Evolutionary conservation across 352 stramenopile species (phyloP), one percentile per base, ranked within the genome.

Genomic region (Phytopythium boreale): DNA sequence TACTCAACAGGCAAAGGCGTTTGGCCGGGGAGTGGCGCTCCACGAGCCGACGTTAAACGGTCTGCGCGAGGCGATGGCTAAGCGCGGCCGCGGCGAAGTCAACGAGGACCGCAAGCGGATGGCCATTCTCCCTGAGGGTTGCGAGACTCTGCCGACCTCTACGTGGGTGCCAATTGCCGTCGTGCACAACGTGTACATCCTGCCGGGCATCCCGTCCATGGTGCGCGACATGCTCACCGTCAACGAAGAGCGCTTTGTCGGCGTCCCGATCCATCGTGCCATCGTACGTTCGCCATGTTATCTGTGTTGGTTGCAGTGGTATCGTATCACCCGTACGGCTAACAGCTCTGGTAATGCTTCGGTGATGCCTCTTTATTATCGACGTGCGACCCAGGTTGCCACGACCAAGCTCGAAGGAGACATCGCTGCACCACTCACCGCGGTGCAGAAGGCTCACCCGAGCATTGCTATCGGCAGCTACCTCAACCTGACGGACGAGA

Each of bases 401-500:
- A 95, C 86, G 34, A 49, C 87, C 50, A 77, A 73, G 44, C 66
- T 79, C 49, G 88, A 96, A 77, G 86, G 84, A 36, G 76, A 88
- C 36, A 76, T 96, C 43, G 88, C 86, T 36, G 70, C 74, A 34
- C 51, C 73, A 36, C 74, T 96, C 62, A 88, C 77, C 31, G 80
- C 68, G 0, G 70, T 94, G 50, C 84, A 93, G 62, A 88, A 89
- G 27, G 62, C 73, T 19, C 75, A 92, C 60, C 86, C 88, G 52
- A 71, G 79, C 60, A 75, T 93, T 62, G 71, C 80, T 6, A 93
- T 96, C 55, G 88, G 88, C 22, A 93, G 88, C 76, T 96, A 96
- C 69, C 61, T 95, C 50, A 96, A 95, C 66, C 68, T 92, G 46
- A 84, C 82, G 39, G 74, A 83, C 27, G 72, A 91, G 53, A 77